Evolutionary conservation across 2,329 filamentous ascomycete species (phyloP), one percentile per base, ranked within the genome.

Genomic region (Sporothrix mexicana): DNA sequence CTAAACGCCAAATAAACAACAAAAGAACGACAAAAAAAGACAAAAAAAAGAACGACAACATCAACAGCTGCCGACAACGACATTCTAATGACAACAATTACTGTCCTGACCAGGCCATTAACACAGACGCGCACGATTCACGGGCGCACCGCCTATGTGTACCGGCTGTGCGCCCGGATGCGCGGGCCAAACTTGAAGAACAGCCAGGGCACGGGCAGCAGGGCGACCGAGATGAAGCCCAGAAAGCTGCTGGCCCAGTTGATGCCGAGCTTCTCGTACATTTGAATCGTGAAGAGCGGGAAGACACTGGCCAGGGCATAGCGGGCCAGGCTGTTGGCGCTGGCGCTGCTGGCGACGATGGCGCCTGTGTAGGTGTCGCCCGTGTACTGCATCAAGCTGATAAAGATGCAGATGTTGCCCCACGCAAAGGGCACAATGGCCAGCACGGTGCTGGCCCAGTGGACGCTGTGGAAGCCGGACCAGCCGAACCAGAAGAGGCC

Each of bases 401-500:
- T 83, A 76, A 91, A 91, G 1, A 91, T 81, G 73, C 84, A 87
- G 0, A 90, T 79, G 75, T 90, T 90, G 1, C 88, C 88, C 84
- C 86, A 89, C 0, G 86, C 86, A 76, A 91, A 90, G 0, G 85
- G 82, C 2, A 89, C 80, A 8, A 88, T 86, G 3, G 87, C 85
- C 0, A 86, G 78, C 0, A 85, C 82, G 0, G 87, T 84, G 25
- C 84, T 83, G 0, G 83, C 84, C 86, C 87, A 90, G 3, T 83
- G 83, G 1, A 86, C 77, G 7, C 80, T 81, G 0, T 75, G 73
- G 4, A 82, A 79, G 0, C 86, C 85, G 1, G 85, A 85, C 88
- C 88, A 91, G 0, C 84, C 87, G 75, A 89, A 89, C 87, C 88
- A 89, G 76, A 90, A 90, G 10, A 91, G 77, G 0, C 84, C 84